Evolutionary conservation across 495 filamentous ascomycete genomes (phyloP), one percentile per base, ranked within the genome.

Genomic region (Neurospora pannonica): DNA sequence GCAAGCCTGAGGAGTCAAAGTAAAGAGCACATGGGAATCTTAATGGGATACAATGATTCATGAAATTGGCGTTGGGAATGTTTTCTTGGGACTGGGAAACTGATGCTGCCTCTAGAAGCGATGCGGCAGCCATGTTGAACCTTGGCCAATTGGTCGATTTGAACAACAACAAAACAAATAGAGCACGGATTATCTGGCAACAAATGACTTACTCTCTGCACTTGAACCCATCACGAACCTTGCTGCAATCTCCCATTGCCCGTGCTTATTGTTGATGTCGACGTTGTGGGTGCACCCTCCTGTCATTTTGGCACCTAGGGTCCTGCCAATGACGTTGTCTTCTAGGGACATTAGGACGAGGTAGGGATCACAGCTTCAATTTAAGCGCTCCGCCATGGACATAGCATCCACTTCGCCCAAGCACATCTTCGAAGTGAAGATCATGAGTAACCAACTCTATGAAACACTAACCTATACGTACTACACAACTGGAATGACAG

Each of bases 81-180:
- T 79, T 67, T 67, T 62, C 62, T 76, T 76, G 74, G 54, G 54
- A 34, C 28, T 19, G 54, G 54, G 54, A 67, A 34, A 19, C 54
- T 28, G 31, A 67, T 67, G 54, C 54, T 67, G 31, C 28, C 13
- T 2, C 28, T 34, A 67, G 21, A 54, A 60, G 48, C 48, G 48
- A 15, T 31, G 48, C 24, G 6, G 48, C 11, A 60, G 48, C 21
- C 24, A 6, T 60, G 48, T 60, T 28, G 48, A 28, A 28, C 10
- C 0, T 15, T 60, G 48, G 54, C 13, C 54, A 67, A 8, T 67
- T 67, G 54, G 28, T 67, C 54, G 31, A 67, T 67, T 67, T 34
- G 2, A 31, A 17, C 54, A 17, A 31, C 54, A 60, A 15, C 21
- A 62, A 31, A 62, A 34, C 28, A 34, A 31, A 34, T 67, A 34